Evolutionary conservation across 306 rosid genomes (phyloP).

Genomic region (Lotus japonicus): DNA sequence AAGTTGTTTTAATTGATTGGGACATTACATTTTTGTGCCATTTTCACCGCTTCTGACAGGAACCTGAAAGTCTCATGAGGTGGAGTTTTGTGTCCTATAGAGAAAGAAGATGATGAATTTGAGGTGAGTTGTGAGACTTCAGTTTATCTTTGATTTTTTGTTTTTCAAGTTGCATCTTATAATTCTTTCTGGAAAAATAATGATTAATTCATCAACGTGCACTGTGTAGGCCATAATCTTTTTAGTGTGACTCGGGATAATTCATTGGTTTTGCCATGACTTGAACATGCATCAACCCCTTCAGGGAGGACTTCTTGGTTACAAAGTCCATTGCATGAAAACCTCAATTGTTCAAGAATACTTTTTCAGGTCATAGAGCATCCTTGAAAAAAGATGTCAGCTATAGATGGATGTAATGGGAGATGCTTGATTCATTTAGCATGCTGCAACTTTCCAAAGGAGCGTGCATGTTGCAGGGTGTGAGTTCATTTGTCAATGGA

Average conservation of each 20-base stretch:
- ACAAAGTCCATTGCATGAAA: slow-evolving; percentile 47
- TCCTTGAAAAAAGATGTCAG: slow-evolving; percentile 88
- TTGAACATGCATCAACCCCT: slow-evolving; percentile 44
- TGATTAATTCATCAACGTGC: background rate
- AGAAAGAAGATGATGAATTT: slow-evolving; percentile 34
- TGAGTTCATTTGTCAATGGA: too few species aligned
- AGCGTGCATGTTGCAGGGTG: too few species aligned
- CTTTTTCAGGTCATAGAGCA: slow-evolving; percentile 40
- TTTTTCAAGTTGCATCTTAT: background rate
- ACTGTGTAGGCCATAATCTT: background rate
- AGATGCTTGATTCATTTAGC: too few species aligned
- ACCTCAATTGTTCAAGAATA: slow-evolving; percentile 21
- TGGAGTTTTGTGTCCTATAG: slow-evolving; percentile 28
- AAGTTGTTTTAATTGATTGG: too few species aligned
- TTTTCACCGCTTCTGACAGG: slow-evolving; percentile 78
- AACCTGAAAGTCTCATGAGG: slow-evolving; percentile 32
- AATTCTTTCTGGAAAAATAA: background rate
- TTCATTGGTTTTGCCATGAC: slow-evolving; percentile 14
- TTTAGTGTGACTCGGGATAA: background rate
- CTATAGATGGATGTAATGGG: background rate
- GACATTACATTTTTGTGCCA: background rate
- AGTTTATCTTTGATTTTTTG: background rate
- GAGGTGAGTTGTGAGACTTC: slow-evolving; percentile 51
- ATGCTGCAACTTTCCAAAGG: too few species aligned
- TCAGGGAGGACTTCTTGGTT: slow-evolving; percentile 41